Conservation (phyloP, 306 rosid genomes). For the Cicer yamashitae region DNA sequence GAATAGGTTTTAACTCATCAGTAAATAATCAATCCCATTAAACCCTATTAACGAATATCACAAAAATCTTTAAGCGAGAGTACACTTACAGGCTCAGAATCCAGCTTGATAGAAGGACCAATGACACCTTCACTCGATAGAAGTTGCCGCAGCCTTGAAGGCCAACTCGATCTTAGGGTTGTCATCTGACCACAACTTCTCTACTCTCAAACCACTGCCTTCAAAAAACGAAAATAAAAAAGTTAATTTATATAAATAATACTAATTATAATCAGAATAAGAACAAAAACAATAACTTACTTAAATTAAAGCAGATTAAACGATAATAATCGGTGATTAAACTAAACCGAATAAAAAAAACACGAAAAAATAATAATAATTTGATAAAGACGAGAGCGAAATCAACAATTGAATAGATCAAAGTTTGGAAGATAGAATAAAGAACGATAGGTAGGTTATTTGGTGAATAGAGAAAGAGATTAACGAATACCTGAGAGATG, state of each 20-base stretch:
- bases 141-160: slow-evolving; percentile 94
- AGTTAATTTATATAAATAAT: neutral
- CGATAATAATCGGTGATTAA: slow-evolving; percentile 32
- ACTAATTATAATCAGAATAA: slow-evolving; percentile 23
- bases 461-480: neutral
- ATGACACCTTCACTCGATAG: slow-evolving; percentile 80
- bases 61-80: neutral
- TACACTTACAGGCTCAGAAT: slow-evolving; percentile 84
- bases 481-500: slow-evolving; percentile 66
- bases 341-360: slow-evolving; percentile 34
- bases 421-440: neutral
- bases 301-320: neutral
- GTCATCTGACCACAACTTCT: slow-evolving; percentile 85
- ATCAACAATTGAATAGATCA: slow-evolving; percentile 48
- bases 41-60: slow-evolving; percentile 34
- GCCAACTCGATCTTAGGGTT: slow-evolving; percentile 88
- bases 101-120: slow-evolving; percentile 85
- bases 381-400: slow-evolving; percentile 18
- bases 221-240: neutral
- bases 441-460: neutral
- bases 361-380: neutral
- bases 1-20: slow-evolving; percentile 10
- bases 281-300: slow-evolving; percentile 8
- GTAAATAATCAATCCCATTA: slow-evolving; percentile 18
- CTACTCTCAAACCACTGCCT: slow-evolving; percentile 65